Conservation (phyloP, 495 filamentous ascomycete species). For the Tuber umbilicatum region DNA sequence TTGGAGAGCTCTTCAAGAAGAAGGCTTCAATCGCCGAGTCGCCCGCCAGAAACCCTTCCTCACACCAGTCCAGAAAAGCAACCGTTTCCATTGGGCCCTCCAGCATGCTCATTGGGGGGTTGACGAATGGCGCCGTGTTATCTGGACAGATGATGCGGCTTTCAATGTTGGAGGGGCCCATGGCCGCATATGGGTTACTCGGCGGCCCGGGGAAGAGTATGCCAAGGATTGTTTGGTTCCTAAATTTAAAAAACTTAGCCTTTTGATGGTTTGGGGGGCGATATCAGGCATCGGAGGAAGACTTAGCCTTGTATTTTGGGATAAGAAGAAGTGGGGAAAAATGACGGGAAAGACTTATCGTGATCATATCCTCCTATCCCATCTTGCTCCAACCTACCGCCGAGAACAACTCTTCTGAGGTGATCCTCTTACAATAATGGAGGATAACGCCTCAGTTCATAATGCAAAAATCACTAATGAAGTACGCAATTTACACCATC, state of each 20-base stretch:
- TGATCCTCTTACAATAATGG: not conserved
- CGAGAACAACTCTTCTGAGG: too few relatives aligned
- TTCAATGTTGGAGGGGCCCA: conserved; percentile 8
- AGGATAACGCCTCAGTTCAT: not conserved
- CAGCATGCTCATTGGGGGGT: too few relatives aligned
- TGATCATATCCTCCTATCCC: not conserved
- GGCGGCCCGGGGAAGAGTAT: conserved; percentile 3
- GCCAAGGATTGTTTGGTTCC: conserved; percentile 12
- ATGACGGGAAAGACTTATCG: not conserved
- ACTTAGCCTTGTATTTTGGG: not conserved
- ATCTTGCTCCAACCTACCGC: not conserved
- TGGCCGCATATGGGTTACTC: conserved; percentile 10
- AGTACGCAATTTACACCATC: not conserved
- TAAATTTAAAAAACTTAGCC: conserved; percentile 12
- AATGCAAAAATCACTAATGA: not conserved
- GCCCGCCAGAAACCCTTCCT: too few relatives aligned
- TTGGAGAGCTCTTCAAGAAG: too few relatives aligned
- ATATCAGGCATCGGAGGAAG: not conserved
- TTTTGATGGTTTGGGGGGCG: conserved; percentile 11
- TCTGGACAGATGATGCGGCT: conserved; percentile 15
- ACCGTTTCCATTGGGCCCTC: too few relatives aligned
- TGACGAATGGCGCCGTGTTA: conserved; percentile 2
- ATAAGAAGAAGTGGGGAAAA: too few relatives aligned
- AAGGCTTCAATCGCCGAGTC: too few relatives aligned
- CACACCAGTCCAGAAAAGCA: too few relatives aligned